phyloP scores from a whole-genome alignment of 768 basidiomycete species.

The Ramaria sp. region DNA sequence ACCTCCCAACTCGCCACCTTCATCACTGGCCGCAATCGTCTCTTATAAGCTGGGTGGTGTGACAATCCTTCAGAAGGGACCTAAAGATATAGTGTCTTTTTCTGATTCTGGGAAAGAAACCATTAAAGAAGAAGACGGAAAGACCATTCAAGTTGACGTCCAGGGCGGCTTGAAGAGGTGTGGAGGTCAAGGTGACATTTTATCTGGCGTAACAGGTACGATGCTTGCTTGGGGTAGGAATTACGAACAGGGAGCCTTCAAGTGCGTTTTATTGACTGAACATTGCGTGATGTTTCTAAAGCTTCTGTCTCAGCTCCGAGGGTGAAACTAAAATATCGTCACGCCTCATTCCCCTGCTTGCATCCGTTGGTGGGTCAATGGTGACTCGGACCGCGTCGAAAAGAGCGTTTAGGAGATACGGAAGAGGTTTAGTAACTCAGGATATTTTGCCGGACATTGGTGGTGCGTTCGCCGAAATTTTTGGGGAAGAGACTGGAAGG shows the following conservation, averaged over 20 bases:
- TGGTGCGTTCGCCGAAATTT: conserved; percentile 59
- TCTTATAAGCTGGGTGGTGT: conserved; percentile 75
- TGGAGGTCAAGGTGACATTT: conserved; percentile 93
- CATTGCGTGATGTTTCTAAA: not conserved
- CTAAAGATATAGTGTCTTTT: conserved; percentile 69
- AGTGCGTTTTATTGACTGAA: conserved; percentile 30
- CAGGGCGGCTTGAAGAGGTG: conserved; percentile 84
- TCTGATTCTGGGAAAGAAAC: conserved; percentile 35
- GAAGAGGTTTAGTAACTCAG: conserved; percentile 72
- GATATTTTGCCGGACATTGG: conserved; percentile 61
- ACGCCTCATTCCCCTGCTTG: conserved; percentile 69
- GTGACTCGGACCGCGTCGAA: conserved; percentile 80
- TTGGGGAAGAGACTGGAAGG: conserved; percentile 35
- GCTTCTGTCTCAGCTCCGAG: not conserved
- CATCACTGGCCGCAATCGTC: conserved; percentile 55
- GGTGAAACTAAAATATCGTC: conserved; percentile 41
- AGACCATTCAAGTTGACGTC: conserved; percentile 53
- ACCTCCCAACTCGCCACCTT: conserved; percentile 36
- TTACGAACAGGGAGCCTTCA: conserved; percentile 77
- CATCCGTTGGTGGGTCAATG: conserved; percentile 78
- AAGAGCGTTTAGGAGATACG: conserved; percentile 62
- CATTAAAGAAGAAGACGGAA: conserved; percentile 20
- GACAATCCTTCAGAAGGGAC: conserved; percentile 84
- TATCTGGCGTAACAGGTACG: conserved; percentile 80
- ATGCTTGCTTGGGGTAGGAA: conserved; percentile 94